These are phyloP conservation scores for Microbotryum scabiosae DNA, from an alignment of 1,284 basidiomycete species.

Conservation along the genomic window DNA sequence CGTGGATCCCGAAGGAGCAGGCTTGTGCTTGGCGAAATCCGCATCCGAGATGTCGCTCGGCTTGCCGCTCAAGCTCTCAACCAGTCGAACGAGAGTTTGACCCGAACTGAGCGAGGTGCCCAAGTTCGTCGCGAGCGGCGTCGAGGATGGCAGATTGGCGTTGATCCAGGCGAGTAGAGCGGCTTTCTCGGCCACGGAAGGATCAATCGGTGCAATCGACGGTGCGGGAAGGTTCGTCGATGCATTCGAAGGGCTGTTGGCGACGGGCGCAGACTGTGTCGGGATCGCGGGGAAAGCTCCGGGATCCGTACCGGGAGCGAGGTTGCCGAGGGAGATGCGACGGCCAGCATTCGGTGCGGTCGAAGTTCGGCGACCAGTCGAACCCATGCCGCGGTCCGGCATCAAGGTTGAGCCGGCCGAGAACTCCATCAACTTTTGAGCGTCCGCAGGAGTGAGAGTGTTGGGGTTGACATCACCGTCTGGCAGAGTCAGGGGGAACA, in stretches of 20 bases:
- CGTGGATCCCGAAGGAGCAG: constrained; percentile 8
- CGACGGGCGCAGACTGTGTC: no score
- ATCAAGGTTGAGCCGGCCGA: constrained; percentile 28
- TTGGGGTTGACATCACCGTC: constrained; percentile 66
- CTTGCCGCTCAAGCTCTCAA: constrained; percentile 39
- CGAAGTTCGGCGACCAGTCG: constrained; percentile 12
- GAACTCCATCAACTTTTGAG: constrained; percentile 39
- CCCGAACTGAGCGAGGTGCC: constrained; percentile 49
- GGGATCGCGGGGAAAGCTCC: no score
- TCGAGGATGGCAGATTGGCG: constrained; percentile 57
- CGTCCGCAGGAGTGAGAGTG: constrained; percentile 60
- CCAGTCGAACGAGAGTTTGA: constrained; percentile 42
- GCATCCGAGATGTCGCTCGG: constrained; percentile 24
- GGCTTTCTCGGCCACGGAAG: constrained; percentile 25
- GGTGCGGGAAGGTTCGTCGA: no score
- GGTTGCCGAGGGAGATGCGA: no score
- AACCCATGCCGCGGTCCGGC: constrained; percentile 31
- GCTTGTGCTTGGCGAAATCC: constrained; percentile 26
- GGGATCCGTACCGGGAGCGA: no score
- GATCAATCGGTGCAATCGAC: no score
- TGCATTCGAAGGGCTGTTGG: no score
- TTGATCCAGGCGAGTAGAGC: constrained; percentile 78
- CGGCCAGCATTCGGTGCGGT: constrained; percentile 35
- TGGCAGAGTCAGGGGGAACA: constrained; percentile 23
- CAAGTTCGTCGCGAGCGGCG: constrained; percentile 53